phyloP scores from a whole-genome alignment of 1,139 yeast genomes.

The Lodderomyces parapsilosis region DNA sequence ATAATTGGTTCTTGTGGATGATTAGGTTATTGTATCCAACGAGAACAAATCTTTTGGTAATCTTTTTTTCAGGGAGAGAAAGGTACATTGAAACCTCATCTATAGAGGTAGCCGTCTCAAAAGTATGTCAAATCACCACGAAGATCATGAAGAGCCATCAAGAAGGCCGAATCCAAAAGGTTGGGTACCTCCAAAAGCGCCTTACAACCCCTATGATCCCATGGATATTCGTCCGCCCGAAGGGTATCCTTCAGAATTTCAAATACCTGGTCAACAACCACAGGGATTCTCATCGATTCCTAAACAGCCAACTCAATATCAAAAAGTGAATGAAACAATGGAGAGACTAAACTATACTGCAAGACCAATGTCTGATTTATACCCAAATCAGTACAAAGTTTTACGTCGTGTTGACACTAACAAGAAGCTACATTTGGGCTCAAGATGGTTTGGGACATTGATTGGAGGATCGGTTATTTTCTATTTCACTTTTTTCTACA shows the following conservation, averaged over 20 bases:
- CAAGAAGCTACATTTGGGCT: conserved; percentile 55
- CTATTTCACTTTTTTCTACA: conserved; percentile 67
- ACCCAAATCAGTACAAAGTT: conserved; percentile 79
- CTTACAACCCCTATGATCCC: conserved; percentile 84
- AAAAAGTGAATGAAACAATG: conserved; percentile 72
- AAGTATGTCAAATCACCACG: background rate
- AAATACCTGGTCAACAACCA: conserved; percentile 54
- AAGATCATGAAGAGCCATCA: conserved; percentile 4
- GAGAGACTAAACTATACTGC: conserved; percentile 74
- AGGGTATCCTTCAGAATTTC: conserved; percentile 82
- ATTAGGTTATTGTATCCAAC: background rate
- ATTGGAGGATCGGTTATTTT: conserved; percentile 46
- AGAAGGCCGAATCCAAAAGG: conserved; percentile 81
- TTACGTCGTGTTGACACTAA: conserved; percentile 60
- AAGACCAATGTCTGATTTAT: conserved; percentile 68
- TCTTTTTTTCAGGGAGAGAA: background rate
- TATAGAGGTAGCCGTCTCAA: too few species aligned
- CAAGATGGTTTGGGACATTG: conserved; percentile 49
- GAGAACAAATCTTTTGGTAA: conserved; percentile 1
- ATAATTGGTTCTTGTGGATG: background rate
- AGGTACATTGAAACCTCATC: background rate
- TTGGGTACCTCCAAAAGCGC: conserved; percentile 81
- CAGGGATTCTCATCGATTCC: conserved; percentile 63
- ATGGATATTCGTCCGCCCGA: conserved; percentile 73
- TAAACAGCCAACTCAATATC: conserved; percentile 65